Percentiles rank a stretch among this genome's conserved stretches.
These are phyloP conservation scores for Heimioporus retisporus DNA, from an alignment of 1,284 basidiomycete genomes.

Conservation along the genomic window DNA sequence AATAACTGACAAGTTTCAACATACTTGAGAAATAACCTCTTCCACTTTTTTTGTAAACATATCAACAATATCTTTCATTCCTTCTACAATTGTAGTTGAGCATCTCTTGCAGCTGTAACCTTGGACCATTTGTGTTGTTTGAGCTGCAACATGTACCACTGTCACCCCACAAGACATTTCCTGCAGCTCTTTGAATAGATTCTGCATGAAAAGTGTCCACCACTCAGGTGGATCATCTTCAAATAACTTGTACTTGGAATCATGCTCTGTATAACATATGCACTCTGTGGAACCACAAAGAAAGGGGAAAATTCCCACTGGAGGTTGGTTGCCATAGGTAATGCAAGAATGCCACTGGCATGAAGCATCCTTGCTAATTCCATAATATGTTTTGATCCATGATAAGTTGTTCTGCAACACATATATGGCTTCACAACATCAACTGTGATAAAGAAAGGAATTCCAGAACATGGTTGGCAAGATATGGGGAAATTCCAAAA, in stretches of 20 bases:
- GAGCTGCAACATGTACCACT: conserved; percentile 4
- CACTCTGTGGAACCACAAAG: neutral
- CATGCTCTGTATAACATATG: conserved; percentile 1
- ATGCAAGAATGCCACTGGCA: neutral
- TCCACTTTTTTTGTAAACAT: conserved; percentile 29
- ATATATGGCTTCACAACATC: too few relatives aligned
- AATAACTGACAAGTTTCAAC: neutral
- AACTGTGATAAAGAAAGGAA: too few relatives aligned
- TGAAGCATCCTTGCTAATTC: neutral
- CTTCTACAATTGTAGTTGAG: conserved; percentile 7
- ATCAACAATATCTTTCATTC: conserved; percentile 27
- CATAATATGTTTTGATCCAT: neutral
- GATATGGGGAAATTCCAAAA: too few relatives aligned
- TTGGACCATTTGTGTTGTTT: conserved; percentile 13
- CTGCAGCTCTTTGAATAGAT: conserved; percentile 8
- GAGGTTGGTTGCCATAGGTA: too few relatives aligned
- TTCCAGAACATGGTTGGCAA: too few relatives aligned
- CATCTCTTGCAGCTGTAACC: conserved; percentile 16
- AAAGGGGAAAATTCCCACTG: too few relatives aligned
- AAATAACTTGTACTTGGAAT: conserved; percentile 1
- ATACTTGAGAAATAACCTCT: conserved; percentile 24
- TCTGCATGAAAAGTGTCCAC: conserved; percentile 33
- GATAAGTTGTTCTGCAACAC: neutral
- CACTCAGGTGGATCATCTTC: conserved; percentile 12
- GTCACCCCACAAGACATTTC: conserved; percentile 31